Conservation (phyloP, 2,329 filamentous ascomycete species). For the Trichoderma pleuroti region DNA sequence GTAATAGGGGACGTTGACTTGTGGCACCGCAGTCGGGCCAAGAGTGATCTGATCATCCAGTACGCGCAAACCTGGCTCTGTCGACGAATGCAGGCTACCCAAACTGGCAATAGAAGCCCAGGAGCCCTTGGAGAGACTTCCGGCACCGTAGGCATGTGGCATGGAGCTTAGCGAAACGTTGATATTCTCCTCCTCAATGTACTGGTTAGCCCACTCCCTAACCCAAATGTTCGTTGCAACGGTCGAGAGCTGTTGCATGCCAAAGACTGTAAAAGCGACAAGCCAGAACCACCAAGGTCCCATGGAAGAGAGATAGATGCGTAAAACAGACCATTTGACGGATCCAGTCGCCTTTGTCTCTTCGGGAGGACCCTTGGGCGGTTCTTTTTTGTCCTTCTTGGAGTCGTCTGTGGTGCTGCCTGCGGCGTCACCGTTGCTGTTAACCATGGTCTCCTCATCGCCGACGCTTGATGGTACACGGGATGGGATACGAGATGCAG, state of each 20-base stretch:
- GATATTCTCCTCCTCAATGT: slow-evolving; percentile 49
- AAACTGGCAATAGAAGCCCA: slow-evolving; percentile 40
- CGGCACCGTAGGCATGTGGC: slow-evolving; percentile 27
- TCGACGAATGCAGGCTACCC: slow-evolving; percentile 26
- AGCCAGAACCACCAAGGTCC: slow-evolving; percentile 97
- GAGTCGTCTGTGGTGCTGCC: slow-evolving; percentile 46
- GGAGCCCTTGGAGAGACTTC: slow-evolving; percentile 29
- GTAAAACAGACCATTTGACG: slow-evolving; percentile 82
- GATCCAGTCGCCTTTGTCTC: slow-evolving; percentile 82
- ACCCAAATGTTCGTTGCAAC: slow-evolving; percentile 95
- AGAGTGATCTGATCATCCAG: slow-evolving; percentile 20
- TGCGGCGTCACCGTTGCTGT: slow-evolving; percentile 45
- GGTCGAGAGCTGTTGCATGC: slow-evolving; percentile 76
- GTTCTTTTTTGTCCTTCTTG: slow-evolving; percentile 43
- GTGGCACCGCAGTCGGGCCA: slow-evolving; percentile 32
- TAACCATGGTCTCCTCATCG: slow-evolving; percentile 58
- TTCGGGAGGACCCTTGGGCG: slow-evolving; percentile 54
- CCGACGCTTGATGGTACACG: slow-evolving; percentile 72
- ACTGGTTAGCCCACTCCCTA: slow-evolving; percentile 89
- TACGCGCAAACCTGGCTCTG: not conserved
- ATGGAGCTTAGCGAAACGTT: slow-evolving; percentile 24
- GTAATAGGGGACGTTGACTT: slow-evolving; percentile 81
- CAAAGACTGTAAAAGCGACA: slow-evolving; percentile 70
- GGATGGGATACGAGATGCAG: slow-evolving; percentile 71
- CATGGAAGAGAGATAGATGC: slow-evolving; percentile 85